Evolutionary conservation across 352 stramenopile genomes (phyloP).

Genomic region (Phytophthora foliorum): DNA sequence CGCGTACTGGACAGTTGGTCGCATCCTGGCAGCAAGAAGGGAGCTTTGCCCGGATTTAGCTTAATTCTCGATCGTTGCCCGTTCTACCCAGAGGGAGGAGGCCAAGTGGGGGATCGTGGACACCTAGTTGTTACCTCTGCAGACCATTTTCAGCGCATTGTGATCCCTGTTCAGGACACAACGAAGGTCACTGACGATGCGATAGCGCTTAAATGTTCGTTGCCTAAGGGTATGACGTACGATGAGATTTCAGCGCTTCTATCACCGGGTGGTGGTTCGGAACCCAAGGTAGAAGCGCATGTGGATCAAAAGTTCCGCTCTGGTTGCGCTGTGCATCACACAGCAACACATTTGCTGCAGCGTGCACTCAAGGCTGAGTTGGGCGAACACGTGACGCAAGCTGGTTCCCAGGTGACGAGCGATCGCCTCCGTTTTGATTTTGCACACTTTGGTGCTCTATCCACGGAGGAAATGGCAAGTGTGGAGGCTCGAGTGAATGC

Average conservation of each 20-base stretch:
- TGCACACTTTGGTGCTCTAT: constrained; percentile 77
- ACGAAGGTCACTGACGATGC: constrained; percentile 49
- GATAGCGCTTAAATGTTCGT: constrained; percentile 56
- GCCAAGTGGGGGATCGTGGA: constrained; percentile 78
- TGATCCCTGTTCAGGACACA: constrained; percentile 52
- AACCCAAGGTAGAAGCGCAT: constrained; percentile 40
- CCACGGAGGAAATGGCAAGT: constrained; percentile 61
- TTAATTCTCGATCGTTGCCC: constrained; percentile 68
- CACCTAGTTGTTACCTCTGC: constrained; percentile 36
- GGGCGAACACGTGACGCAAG: constrained; percentile 79
- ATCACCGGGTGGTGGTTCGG: constrained; percentile 1
- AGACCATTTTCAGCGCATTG: constrained; percentile 12
- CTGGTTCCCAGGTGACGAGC: constrained; percentile 67
- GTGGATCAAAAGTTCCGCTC: constrained; percentile 63
- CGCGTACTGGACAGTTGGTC: constrained; percentile 53
- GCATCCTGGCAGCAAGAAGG: constrained; percentile 15
- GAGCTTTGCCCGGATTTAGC: constrained; percentile 32
- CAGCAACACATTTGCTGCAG: constrained; percentile 84
- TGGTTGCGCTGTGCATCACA: constrained; percentile 78
- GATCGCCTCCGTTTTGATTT: constrained; percentile 88
- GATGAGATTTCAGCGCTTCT: constrained; percentile 40
- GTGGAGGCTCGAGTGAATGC: constrained; percentile 72
- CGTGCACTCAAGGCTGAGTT: constrained; percentile 70
- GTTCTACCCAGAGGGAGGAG: constrained; percentile 84
- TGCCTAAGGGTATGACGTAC: constrained; percentile 42